Conservation (phyloP, 2,329 filamentous ascomycete genomes). For the Cercospora beticola region DNA sequence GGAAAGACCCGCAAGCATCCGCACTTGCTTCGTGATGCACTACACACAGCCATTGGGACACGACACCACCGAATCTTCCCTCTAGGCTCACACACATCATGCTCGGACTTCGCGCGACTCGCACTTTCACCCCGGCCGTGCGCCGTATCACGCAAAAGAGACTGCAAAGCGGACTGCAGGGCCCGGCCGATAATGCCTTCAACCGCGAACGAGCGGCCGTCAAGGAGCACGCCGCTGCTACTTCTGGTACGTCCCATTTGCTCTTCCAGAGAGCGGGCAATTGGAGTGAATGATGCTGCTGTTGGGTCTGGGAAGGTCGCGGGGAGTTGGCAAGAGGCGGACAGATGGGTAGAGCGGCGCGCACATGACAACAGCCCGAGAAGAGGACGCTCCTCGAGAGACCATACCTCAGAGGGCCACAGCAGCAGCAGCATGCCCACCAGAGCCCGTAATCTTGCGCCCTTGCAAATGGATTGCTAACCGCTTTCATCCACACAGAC, state of each 20-base stretch:
- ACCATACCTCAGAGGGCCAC: not conserved
- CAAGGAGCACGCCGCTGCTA: conserved; percentile 83
- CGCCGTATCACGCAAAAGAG: conserved; percentile 32
- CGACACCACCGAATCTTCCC: not conserved
- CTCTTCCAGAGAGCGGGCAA: not conserved
- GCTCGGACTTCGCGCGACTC: conserved; percentile 32
- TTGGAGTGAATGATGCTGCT: not conserved
- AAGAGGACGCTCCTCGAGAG: not conserved
- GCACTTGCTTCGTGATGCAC: conserved; percentile 4
- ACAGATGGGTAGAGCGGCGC: not conserved
- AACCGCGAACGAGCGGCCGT: conserved; percentile 87
- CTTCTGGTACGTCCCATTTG: conserved; percentile 65
- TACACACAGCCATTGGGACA: conserved; percentile 1
- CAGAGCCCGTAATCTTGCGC: not conserved
- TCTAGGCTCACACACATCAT: conserved; percentile 25
- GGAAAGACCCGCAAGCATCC: conserved; percentile 1
- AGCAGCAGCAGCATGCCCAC: not conserved
- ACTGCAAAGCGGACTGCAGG: conserved; percentile 45
- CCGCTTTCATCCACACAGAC: conserved; percentile 52
- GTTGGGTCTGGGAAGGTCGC: not conserved
- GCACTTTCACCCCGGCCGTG: conserved; percentile 29
- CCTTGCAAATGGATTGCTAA: not conserved
- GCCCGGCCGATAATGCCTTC: conserved; percentile 81
- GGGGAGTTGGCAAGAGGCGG: not conserved
- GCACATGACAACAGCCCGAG: not conserved